A percentile compares a stretch with the other conserved stretches of the same genome.
Evolutionary conservation across 2,329 filamentous ascomycete genomes (phyloP).

Genomic region (Colletotrichum chrysophilum): DNA sequence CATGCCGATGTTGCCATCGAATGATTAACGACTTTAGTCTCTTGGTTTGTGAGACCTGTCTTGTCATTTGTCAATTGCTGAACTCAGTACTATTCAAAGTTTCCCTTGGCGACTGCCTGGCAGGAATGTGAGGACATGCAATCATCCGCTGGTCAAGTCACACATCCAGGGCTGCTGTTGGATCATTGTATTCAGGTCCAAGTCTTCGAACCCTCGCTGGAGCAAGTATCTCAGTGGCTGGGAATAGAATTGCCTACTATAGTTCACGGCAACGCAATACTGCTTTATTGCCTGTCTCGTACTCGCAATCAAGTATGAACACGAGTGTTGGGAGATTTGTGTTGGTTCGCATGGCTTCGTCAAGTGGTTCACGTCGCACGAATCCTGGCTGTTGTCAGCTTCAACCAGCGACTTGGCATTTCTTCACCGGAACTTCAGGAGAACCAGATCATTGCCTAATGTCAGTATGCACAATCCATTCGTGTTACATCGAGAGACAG

Average conservation of each 20-base stretch:
- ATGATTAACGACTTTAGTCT: not conserved
- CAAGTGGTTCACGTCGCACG: not conserved
- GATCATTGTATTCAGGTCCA: not conserved
- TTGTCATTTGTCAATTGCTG: not conserved
- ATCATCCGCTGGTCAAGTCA: not conserved
- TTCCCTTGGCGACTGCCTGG: not conserved
- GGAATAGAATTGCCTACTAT: accelerated
- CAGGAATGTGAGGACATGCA: not conserved
- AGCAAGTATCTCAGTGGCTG: not conserved
- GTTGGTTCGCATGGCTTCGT: not conserved
- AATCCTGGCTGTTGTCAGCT: not conserved
- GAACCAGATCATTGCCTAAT: not conserved
- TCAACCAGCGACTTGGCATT: not conserved
- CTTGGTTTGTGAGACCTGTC: not conserved
- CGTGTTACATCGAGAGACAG: not conserved
- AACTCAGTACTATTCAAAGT: not conserved
- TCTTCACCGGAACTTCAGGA: not conserved
- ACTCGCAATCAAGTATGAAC: not conserved
- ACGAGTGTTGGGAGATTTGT: not conserved
- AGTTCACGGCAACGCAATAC: not conserved
- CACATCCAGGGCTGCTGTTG: not conserved
- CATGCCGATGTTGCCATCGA: not conserved
- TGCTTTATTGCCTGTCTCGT: not conserved
- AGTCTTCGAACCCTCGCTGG: not conserved
- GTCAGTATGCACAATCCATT: not conserved